Evolutionary conservation across 164 flowering plant genomes (phyloP).

Genomic region (Cinnamomum micranthum): DNA sequence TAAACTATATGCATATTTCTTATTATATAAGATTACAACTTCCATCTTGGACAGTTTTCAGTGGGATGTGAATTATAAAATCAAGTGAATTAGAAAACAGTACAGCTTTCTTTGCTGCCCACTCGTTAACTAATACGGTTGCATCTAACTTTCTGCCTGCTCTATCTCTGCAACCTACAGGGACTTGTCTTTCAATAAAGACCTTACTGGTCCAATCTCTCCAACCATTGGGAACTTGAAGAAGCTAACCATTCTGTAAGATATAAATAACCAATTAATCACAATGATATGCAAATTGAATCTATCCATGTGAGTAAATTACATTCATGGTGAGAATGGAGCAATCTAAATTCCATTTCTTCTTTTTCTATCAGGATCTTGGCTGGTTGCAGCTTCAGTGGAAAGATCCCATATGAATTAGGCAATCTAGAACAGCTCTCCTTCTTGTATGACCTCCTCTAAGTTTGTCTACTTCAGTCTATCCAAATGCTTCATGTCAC

Average conservation of each 20-base stretch:
- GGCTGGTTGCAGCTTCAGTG: constrained; percentile 79
- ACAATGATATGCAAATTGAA: not conserved
- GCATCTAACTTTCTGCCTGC: not conserved
- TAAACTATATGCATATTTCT: not conserved
- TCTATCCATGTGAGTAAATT: not conserved
- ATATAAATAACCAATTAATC: not conserved
- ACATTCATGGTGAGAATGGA: not conserved
- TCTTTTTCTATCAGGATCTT: constrained; percentile 48
- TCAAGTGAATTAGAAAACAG: not conserved
- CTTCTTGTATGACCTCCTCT: constrained; percentile 56
- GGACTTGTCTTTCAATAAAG: constrained; percentile 76
- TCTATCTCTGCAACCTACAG: constrained; percentile 31
- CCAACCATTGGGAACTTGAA: constrained; percentile 58
- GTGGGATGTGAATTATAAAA: not conserved
- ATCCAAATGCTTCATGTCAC: not conserved
- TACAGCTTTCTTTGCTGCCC: not conserved
- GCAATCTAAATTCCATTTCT: not conserved
- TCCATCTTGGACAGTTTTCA: not conserved
- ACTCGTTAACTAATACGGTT: not conserved
- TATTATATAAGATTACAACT: not conserved
- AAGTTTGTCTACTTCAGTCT: not conserved
- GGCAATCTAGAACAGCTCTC: constrained; percentile 65
- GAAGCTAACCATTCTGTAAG: constrained; percentile 71
- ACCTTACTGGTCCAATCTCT: constrained; percentile 63
- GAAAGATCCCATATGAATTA: constrained; percentile 63